Evolutionary conservation across 1,139 yeast species (phyloP), one percentile per base, ranked within the genome.

Genomic region (Suhomyces ambrosiae): DNA sequence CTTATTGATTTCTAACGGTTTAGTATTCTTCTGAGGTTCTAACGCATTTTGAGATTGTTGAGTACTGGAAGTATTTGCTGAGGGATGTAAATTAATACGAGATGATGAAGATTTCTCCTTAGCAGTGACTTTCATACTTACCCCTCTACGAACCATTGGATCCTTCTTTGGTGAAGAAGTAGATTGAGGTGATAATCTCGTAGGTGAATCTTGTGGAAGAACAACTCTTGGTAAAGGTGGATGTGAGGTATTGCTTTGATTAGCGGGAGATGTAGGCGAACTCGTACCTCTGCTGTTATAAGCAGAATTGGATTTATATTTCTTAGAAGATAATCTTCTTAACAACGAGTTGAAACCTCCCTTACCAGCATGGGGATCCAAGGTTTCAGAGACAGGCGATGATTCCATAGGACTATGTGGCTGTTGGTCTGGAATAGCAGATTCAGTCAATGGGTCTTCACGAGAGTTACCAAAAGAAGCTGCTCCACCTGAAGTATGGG

Each of bases 101-200:
- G 74, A 50, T 40, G 51, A 47, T 3, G 71, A 61, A 7, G 65
- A 62, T 45, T 58, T 70, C 49, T 78, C 83, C 49, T 73, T 76
- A n/a, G 80, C 76, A 1, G 83, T 78, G 11, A 78, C 75, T 56
- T 76, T 78, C 77, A 78, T 71, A 56, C 80, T 74, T 10, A 78
- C 81, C 48, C 81, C 82, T 54, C 83, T 76, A 50, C 81, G 80
- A 35, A 77, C 76, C 66, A 74, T 57, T 40, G 77, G 77, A 45
- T 71, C 76, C n/a, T 41, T 52, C 47, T 50, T 58, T 12, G 47
- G 27, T 8, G 59, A 41, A 6, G 47, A 32, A 27, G 26, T 31
- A 5, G 49, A 32, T 36, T 50, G 50, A 2, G 58, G 54, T 9
- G 53, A 42, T 13, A 53, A 34, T 14, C 38, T 38, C 9, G 47